These are phyloP conservation scores for Smittium culicis DNA, from an alignment of 371 early-diverging fungal species.

Conservation along the genomic window DNA sequence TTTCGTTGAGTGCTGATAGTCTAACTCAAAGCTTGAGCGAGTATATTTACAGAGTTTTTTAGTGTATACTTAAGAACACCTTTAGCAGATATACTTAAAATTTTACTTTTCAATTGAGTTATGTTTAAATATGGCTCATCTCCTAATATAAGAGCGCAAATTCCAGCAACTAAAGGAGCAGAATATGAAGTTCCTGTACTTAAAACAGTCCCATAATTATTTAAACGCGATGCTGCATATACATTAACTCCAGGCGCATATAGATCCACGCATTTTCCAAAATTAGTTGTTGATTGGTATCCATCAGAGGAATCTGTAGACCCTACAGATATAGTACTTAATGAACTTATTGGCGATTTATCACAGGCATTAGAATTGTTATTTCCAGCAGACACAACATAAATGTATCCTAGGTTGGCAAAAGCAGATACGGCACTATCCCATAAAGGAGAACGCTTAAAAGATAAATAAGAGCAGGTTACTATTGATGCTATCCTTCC, in stretches of 20 bases:
- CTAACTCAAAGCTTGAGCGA: too few species aligned
- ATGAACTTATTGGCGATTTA: background rate
- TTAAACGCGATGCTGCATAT: constrained; percentile 72
- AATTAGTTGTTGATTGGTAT: constrained; percentile 82
- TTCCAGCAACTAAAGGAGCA: constrained; percentile 10
- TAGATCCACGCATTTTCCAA: constrained; percentile 84
- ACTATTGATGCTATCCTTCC: constrained; percentile 70
- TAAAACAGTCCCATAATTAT: constrained; percentile 36
- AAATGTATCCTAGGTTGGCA: background rate
- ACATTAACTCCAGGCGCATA: constrained; percentile 93
- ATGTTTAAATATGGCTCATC: background rate
- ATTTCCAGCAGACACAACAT: constrained; percentile 10
- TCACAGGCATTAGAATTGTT: background rate
- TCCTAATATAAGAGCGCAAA: constrained; percentile 1
- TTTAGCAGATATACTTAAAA: background rate
- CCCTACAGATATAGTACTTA: constrained; percentile 3
- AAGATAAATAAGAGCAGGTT: constrained; percentile 91
- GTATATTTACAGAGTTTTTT: background rate
- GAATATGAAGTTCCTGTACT: constrained; percentile 10
- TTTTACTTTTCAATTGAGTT: background rate
- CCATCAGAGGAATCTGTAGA: constrained; percentile 69
- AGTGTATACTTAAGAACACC: background rate
- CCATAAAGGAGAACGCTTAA: constrained; percentile 54
- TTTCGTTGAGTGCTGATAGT: too few species aligned
- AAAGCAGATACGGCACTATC: constrained; percentile 58